These are phyloP conservation scores for Solanum pimpinellifolium DNA, from an alignment of 257 asterid species.

Conservation along the genomic window DNA sequence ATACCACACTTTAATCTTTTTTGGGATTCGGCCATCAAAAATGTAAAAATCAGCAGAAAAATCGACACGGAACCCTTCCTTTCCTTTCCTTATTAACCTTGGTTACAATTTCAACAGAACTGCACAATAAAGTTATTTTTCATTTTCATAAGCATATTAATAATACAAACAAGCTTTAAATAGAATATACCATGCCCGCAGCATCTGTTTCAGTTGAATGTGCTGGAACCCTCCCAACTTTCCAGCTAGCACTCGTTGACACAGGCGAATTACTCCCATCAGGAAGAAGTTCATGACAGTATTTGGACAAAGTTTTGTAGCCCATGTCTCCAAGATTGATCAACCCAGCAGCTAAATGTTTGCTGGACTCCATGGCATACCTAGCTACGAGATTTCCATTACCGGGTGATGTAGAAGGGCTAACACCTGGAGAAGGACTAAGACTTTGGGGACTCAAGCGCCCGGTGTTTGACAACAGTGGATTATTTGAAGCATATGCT, in stretches of 20 bases:
- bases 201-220: conserved; percentile 31
- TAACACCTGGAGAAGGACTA: conserved; percentile 45
- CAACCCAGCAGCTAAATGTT: conserved; percentile 38
- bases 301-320: conserved; percentile 33
- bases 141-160: neutral
- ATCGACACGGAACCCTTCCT: neutral
- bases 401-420: conserved; percentile 50
- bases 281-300: conserved; percentile 36
- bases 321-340: conserved; percentile 43
- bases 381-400: conserved; percentile 39
- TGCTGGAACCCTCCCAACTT: conserved; percentile 21
- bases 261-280: conserved; percentile 32
- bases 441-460: conserved; percentile 44
- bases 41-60: neutral
- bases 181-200: conserved; percentile 26
- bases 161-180: neutral
- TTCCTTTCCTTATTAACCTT: neutral
- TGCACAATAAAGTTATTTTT: neutral
- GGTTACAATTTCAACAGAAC: neutral
- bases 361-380: conserved; percentile 46
- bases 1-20: neutral
- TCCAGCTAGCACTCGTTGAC: conserved; percentile 26
- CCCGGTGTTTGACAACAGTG: conserved; percentile 25
- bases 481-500: conserved; percentile 41
- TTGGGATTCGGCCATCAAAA: neutral